Conservation (phyloP, 306 rosid genomes). For the Acacia confusa region DNA sequence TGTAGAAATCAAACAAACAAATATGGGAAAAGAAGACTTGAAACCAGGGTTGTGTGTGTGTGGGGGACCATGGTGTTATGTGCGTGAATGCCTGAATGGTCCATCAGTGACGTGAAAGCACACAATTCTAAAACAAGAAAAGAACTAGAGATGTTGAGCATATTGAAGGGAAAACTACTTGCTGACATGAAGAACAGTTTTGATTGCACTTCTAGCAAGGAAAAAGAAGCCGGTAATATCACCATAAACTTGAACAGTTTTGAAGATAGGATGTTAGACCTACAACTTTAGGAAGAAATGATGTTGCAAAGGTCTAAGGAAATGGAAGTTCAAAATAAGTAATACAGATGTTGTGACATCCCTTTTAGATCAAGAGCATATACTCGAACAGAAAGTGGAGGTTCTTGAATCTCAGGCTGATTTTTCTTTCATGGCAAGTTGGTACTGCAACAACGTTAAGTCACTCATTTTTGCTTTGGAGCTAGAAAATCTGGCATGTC, state of each 20-base stretch:
- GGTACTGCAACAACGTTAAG: slow-evolving; percentile 69
- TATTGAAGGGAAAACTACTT: slow-evolving; percentile 71
- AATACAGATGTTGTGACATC: slow-evolving; percentile 48
- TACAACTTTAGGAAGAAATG: slow-evolving; percentile 81
- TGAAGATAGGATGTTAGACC: slow-evolving; percentile 62
- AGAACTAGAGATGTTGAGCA: slow-evolving; percentile 88
- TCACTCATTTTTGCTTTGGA: slow-evolving; percentile 57
- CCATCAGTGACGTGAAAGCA: slow-evolving; percentile 70
- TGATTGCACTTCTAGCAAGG: slow-evolving; percentile 72
- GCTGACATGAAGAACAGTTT: slow-evolving; percentile 77
- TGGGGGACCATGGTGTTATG: too few relatives aligned
- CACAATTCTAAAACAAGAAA: slow-evolving; percentile 60
- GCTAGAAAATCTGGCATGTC: slow-evolving; percentile 45
- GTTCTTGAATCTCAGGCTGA: slow-evolving; percentile 62
- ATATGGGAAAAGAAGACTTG: background rate
- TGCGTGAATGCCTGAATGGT: too few relatives aligned
- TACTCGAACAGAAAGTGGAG: slow-evolving; percentile 49
- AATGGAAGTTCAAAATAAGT: slow-evolving; percentile 72
- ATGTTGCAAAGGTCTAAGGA: slow-evolving; percentile 78
- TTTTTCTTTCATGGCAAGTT: slow-evolving; percentile 46
- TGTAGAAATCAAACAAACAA: background rate
- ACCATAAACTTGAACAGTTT: slow-evolving; percentile 57
- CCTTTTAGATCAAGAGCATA: slow-evolving; percentile 65
- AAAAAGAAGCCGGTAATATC: slow-evolving; percentile 72
- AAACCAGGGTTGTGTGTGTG: background rate